Conservation (phyloP, 805 yeast genomes). For the Saccharomycopsis fermentans region DNA sequence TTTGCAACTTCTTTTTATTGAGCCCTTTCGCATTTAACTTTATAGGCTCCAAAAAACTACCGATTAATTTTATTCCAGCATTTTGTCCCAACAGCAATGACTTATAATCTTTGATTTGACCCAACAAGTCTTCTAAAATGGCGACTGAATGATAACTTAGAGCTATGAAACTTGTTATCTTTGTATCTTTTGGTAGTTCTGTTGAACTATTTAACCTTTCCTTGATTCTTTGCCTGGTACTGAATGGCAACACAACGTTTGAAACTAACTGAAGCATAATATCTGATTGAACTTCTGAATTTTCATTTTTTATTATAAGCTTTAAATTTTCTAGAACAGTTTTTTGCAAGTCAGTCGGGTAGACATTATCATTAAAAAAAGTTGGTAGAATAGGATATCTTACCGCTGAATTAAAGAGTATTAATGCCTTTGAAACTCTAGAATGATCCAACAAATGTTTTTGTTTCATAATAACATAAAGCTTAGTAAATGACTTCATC, state of each 20-base stretch:
- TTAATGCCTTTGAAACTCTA: constrained; percentile 39
- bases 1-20: constrained; percentile 17
- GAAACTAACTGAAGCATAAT: constrained; percentile 45
- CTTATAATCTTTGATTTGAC: constrained; percentile 23
- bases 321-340: constrained; percentile 44
- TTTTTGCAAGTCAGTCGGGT: constrained; percentile 54
- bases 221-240: constrained; percentile 42
- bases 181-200: constrained; percentile 24
- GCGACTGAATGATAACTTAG: constrained; percentile 40
- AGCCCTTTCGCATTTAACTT: constrained; percentile 33
- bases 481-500: constrained; percentile 40
- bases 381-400: constrained; percentile 66
- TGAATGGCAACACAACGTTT: constrained; percentile 49
- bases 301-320: constrained; percentile 21
- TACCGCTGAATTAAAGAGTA: constrained; percentile 53
- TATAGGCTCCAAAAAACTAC: constrained; percentile 43
- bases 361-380: constrained; percentile 40
- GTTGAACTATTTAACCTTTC: constrained; percentile 22
- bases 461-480: constrained; percentile 31
- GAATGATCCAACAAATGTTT: constrained; percentile 19
- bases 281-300: constrained; percentile 32
- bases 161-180: constrained; percentile 57
- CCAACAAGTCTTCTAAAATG: constrained; percentile 32
- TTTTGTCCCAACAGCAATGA: constrained; percentile 31
- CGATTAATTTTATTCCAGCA: constrained; percentile 35